A percentile compares a stretch with the other conserved stretches of the same genome.
Evolutionary conservation across 2,329 filamentous ascomycete species (phyloP).

Genomic region (Capronia coronata): DNA sequence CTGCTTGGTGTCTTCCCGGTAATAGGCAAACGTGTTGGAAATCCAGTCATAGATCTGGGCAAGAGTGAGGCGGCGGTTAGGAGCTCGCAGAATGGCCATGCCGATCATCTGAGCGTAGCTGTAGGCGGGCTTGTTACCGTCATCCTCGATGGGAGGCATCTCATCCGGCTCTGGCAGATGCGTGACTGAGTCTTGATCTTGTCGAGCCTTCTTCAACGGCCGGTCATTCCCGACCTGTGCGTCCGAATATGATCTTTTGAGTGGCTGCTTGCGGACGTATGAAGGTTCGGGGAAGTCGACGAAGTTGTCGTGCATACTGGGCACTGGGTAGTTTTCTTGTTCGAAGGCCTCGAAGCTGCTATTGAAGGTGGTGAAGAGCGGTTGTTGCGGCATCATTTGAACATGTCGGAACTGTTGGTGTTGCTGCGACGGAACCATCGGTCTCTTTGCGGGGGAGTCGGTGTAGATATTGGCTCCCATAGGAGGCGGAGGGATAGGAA

Average conservation of each 20-base stretch:
- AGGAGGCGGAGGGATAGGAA: slow-evolving; percentile 52
- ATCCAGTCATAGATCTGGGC: slow-evolving; percentile 99
- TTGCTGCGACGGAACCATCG: slow-evolving; percentile 32
- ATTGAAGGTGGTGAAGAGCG: slow-evolving; percentile 48
- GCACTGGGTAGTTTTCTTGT: slow-evolving; percentile 45
- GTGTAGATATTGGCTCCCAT: slow-evolving; percentile 39
- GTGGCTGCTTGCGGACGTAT: slow-evolving; percentile 39
- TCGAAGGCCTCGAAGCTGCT: slow-evolving; percentile 36
- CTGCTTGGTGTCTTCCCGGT: slow-evolving; percentile 62
- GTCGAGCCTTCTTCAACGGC: slow-evolving; percentile 62
- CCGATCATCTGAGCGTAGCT: slow-evolving; percentile 94
- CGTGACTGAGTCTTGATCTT: slow-evolving; percentile 43
- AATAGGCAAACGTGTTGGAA: slow-evolving; percentile 87
- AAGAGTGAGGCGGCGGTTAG: slow-evolving; percentile 74
- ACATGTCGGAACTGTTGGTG: slow-evolving; percentile 34
- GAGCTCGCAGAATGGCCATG: slow-evolving; percentile 89
- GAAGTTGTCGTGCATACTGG: slow-evolving; percentile 39
- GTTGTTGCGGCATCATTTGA: slow-evolving; percentile 33
- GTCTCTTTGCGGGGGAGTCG: slow-evolving; percentile 45
- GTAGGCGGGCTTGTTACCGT: slow-evolving; percentile 80
- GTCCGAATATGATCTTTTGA: slow-evolving; percentile 63
- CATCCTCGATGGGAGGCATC: slow-evolving; percentile 76
- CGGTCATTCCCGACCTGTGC: slow-evolving; percentile 67
- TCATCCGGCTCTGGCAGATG: slow-evolving; percentile 64
- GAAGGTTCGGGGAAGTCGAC: slow-evolving; percentile 44